Base-by-base conservation (phyloP, 2,329 filamentous ascomycete genomes). In the Penicillium psychrosexuale region DNA sequence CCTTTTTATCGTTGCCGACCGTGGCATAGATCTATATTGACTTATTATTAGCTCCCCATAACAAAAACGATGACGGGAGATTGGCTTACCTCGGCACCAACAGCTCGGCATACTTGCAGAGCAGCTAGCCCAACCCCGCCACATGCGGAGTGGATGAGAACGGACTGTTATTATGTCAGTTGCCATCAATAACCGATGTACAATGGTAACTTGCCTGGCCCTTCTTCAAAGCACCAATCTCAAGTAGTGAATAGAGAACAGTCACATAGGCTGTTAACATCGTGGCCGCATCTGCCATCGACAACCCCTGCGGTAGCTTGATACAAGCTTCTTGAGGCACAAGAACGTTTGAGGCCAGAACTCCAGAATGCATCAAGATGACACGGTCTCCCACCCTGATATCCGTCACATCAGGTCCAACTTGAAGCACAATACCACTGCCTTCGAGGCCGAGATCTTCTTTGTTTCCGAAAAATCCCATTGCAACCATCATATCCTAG, bases 321-420 rank as follows among this genome's bases (percentile, higher is more conserved):
- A 57, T 39, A 30, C 55, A 60, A 13, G 44, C 22, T 13, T 39
- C 22, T 22, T 28, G 47, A 9, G 47, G 47, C 1, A 55, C 38
- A 11, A 58, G 28, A 2, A 57, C 19, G 4, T 37, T 53, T 3
- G 61, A 58, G 11, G 38, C 42, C 4, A 61, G 51, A 9, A 53
- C 37, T 2, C 53, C 54, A 30, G 53, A 39, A n/a, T 55, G 45
- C 19, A 59, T 51, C 2, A 58, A 34, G 8, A 66, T 56, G 0
- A 75, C 69, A 22, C 62, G 53, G 31, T 75, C 72, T 3, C 72
- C 73, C 6, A 61, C 49, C 2, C 49, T 30, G 5, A 74, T 44
- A 17, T 58, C 52, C 1, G 46, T 56, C 13, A 71, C 67, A 8
- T 52, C 57, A 4, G 44, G 46, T 13, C 73, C 73, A 2, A 72